A percentile compares a stretch with the other conserved stretches of the same genome.
phyloP scores from a whole-genome alignment of 2,329 filamentous ascomycete species.

The Aurifilum marmelostoma region DNA sequence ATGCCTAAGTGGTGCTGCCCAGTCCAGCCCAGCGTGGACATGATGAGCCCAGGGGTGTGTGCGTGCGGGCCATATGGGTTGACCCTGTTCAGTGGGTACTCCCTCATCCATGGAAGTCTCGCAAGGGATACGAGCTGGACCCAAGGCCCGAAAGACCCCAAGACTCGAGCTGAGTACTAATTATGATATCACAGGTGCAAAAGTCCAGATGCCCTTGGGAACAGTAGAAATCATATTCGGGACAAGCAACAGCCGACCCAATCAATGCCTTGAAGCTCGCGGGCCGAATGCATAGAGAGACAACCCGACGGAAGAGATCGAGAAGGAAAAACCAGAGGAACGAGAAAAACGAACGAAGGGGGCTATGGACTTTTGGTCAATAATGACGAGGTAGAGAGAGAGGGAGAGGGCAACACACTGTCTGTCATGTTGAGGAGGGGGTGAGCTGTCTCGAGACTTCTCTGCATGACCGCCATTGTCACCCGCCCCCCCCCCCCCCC shows the following conservation, averaged over 20 bases:
- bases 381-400: too few relatives aligned
- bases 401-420: too few relatives aligned
- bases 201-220: not conserved
- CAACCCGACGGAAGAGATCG: not conserved
- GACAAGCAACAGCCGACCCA: not conserved
- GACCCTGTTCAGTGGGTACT: not conserved
- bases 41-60: conserved; percentile 5
- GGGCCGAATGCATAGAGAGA: not conserved
- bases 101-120: not conserved
- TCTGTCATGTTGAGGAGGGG: not conserved
- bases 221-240: not conserved
- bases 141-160: not conserved
- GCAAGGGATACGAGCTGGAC: conserved; percentile 9
- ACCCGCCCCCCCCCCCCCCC: not conserved
- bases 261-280: not conserved
- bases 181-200: not conserved
- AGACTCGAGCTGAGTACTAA: not conserved
- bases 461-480: conserved; percentile 1
- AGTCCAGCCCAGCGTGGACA: not conserved
- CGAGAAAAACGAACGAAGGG: not conserved
- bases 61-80: not conserved
- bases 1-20: not conserved
- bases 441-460: not conserved
- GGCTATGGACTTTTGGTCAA: not conserved
- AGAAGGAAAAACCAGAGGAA: not conserved